Conservation (phyloP, 2,329 filamentous ascomycete genomes). For the Polychaeton citri region DNA sequence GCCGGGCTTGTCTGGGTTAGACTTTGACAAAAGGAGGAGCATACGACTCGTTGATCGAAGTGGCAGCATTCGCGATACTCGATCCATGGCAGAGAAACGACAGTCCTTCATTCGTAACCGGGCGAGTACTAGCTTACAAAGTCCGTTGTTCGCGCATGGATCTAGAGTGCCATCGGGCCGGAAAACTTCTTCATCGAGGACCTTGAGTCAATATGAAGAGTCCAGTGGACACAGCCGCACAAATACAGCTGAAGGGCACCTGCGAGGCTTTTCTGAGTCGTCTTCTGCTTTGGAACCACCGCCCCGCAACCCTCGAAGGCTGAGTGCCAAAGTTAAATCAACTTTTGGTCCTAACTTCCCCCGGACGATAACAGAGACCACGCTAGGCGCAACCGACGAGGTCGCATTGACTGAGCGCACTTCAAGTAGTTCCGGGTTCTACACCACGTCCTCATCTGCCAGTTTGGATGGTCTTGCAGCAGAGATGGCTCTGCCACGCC, state of each 20-base stretch:
- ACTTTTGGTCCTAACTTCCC: slow-evolving; percentile 17
- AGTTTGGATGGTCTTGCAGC: slow-evolving; percentile 10
- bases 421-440: slow-evolving; percentile 6
- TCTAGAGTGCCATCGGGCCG: slow-evolving; percentile 2
- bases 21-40: slow-evolving; percentile 24
- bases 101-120: slow-evolving; percentile 30
- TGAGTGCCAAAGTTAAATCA: slow-evolving; percentile 13
- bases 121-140: slow-evolving; percentile 23
- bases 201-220: background rate
- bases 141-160: slow-evolving; percentile 25
- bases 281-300: slow-evolving; percentile 18
- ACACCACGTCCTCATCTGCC: slow-evolving; percentile 7
- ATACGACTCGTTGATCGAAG: slow-evolving; percentile 26
- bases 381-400: slow-evolving; percentile 9
- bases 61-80: slow-evolving; percentile 23
- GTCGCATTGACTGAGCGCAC: slow-evolving; percentile 4
- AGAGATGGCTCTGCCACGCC: slow-evolving; percentile 16
- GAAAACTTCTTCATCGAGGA: background rate
- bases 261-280: slow-evolving; percentile 13
- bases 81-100: slow-evolving; percentile 27
- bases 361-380: slow-evolving; percentile 15
- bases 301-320: slow-evolving; percentile 10
- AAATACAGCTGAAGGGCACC: slow-evolving; percentile 4
- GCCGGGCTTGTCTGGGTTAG: slow-evolving; percentile 13
- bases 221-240: background rate